A percentile compares a stretch with the other conserved stretches of the same genome.
phyloP scores from a whole-genome alignment of 371 early-diverging fungal genomes.

The Mucor saturninus region DNA sequence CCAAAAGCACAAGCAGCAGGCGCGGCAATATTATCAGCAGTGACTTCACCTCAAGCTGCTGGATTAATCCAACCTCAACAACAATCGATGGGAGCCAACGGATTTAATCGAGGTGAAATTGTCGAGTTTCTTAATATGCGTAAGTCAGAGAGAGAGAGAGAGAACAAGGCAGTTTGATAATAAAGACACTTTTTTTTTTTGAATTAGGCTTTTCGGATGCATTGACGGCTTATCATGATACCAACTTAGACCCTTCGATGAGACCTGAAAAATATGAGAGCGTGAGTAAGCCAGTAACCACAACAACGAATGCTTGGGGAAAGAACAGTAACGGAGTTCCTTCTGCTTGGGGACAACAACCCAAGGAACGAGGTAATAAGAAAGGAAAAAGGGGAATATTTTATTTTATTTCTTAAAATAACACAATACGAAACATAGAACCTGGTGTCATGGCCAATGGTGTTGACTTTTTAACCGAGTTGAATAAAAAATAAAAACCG shows the following conservation, averaged over 20 bases:
- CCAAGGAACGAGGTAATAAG: constrained; percentile 8
- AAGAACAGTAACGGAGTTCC: constrained; percentile 10
- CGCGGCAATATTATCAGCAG: constrained; percentile 34
- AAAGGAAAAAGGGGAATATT: not conserved
- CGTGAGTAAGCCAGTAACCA: constrained; percentile 12
- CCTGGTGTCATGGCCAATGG: constrained; percentile 28
- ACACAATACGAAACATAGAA: not conserved
- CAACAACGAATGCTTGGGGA: constrained; percentile 10
- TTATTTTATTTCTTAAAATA: not conserved
- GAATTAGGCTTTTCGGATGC: constrained; percentile 30
- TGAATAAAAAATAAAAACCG: constrained; percentile 7
- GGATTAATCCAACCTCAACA: constrained; percentile 12
- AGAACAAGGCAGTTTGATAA: not conserved
- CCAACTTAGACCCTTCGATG: constrained; percentile 32
- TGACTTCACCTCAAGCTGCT: constrained; percentile 27
- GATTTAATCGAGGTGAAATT: constrained; percentile 28
- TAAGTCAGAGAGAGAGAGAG: constrained; percentile 1
- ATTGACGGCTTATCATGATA: constrained; percentile 37
- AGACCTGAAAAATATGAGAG: constrained; percentile 34
- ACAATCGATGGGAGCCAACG: constrained; percentile 12
- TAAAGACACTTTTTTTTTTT: not conserved
- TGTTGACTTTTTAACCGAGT: constrained; percentile 21
- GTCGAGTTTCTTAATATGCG: constrained; percentile 36
- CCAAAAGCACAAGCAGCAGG: constrained; percentile 33
- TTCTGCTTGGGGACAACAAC: constrained; percentile 26